Evolutionary conservation across 2,329 filamentous ascomycete species (phyloP).

Genomic region (Chaetomiaceae sp.): DNA sequence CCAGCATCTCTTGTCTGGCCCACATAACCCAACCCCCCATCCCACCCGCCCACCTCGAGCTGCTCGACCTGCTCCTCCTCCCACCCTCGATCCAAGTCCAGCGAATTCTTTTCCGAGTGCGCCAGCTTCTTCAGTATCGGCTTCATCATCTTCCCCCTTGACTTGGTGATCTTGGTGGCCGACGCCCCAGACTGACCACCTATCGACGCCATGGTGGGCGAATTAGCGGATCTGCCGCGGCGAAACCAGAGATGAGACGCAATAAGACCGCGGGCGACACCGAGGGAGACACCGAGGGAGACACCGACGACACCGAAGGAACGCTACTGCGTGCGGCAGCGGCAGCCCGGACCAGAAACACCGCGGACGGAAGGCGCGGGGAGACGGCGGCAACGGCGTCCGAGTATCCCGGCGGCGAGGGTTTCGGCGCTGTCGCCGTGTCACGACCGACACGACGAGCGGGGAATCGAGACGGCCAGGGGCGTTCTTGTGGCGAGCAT

Average conservation of each 20-base stretch:
- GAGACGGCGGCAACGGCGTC: background rate
- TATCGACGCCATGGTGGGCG: slow-evolving; percentile 35
- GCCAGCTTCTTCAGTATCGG: slow-evolving; percentile 58
- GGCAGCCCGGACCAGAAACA: too few species aligned
- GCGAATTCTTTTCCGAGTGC: slow-evolving; percentile 56
- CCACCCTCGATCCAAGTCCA: slow-evolving; percentile 57
- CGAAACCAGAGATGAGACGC: too few species aligned
- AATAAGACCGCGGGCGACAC: too few species aligned
- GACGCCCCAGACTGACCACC: slow-evolving; percentile 30
- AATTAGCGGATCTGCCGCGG: background rate
- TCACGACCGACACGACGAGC: slow-evolving; percentile 25
- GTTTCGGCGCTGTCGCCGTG: slow-evolving; percentile 23
- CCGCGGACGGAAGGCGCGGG: background rate
- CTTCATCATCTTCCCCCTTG: slow-evolving; percentile 49
- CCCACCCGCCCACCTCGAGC: slow-evolving; percentile 29
- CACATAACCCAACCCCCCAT: slow-evolving; percentile 23
- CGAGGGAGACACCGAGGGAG: too few species aligned
- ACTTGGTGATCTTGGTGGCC: slow-evolving; percentile 41
- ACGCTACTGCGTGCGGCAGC: too few species aligned
- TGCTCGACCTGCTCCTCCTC: slow-evolving; percentile 41
- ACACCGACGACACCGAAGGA: too few species aligned
- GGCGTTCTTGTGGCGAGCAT: slow-evolving; percentile 8
- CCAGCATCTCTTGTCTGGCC: slow-evolving; percentile 40
- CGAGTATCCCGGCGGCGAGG: background rate
- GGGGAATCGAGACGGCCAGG: slow-evolving; percentile 22